phyloP scores from a whole-genome alignment of 2,329 filamentous ascomycete species.

The Zarea fungicola region DNA sequence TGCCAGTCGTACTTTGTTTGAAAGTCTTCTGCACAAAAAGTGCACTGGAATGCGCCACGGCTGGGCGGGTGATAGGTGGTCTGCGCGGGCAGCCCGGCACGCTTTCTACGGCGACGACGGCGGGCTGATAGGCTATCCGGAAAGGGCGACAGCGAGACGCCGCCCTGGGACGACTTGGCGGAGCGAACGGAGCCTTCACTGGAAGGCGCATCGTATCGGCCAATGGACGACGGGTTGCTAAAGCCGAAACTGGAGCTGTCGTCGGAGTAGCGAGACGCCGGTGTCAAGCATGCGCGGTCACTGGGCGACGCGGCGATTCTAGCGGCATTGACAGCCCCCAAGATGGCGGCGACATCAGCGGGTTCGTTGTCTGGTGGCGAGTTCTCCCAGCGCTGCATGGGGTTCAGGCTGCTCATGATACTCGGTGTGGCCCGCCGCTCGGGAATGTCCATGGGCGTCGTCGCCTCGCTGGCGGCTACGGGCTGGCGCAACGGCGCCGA shows the following conservation, averaged over 20 bases:
- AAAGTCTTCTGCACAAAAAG: slow-evolving; percentile 64
- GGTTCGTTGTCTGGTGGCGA: slow-evolving; percentile 29
- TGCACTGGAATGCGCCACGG: slow-evolving; percentile 50
- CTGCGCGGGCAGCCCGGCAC: not conserved
- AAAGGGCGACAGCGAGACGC: slow-evolving; percentile 6
- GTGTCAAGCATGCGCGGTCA: slow-evolving; percentile 1
- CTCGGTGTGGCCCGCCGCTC: slow-evolving; percentile 31
- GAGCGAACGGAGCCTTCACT: slow-evolving; percentile 1
- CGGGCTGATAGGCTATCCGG: not conserved
- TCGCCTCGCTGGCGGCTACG: slow-evolving; percentile 25
- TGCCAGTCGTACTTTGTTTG: slow-evolving; percentile 66
- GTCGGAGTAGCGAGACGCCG: slow-evolving; percentile 5
- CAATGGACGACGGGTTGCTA: slow-evolving; percentile 8
- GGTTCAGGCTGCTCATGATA: slow-evolving; percentile 19
- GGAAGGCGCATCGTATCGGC: slow-evolving; percentile 4
- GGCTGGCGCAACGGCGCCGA: slow-evolving; percentile 57
- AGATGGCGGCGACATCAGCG: slow-evolving; percentile 24
- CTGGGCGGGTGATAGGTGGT: slow-evolving; percentile 18
- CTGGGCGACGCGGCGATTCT: slow-evolving; percentile 11
- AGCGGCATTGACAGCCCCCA: slow-evolving; percentile 21
- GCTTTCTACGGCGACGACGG: slow-evolving; percentile 4
- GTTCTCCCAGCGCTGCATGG: slow-evolving; percentile 27
- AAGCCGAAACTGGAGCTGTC: slow-evolving; percentile 9
- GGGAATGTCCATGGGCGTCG: slow-evolving; percentile 52
- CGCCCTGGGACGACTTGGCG: not conserved